Evolutionary conservation across 805 yeast genomes (phyloP).

Genomic region (Zygosaccharomyces bailii): DNA sequence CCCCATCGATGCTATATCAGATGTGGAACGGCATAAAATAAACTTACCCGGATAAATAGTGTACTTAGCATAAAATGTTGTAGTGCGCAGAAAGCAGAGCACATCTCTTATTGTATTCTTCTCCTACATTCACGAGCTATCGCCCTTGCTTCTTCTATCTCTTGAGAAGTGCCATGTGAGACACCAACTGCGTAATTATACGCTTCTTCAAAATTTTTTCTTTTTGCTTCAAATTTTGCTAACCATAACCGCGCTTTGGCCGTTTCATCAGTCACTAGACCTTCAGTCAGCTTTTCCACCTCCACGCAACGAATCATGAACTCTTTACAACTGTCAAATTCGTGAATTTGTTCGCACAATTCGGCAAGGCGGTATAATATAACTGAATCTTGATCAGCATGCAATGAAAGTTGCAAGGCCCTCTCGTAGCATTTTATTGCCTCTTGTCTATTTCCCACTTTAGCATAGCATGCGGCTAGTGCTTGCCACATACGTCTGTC

Average conservation of each 20-base stretch:
- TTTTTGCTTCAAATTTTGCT: slow-evolving; percentile 61
- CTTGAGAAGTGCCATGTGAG: slow-evolving; percentile 71
- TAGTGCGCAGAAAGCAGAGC: background rate
- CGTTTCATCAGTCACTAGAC: slow-evolving; percentile 61
- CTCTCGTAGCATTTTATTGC: slow-evolving; percentile 79
- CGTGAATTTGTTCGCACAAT: slow-evolving; percentile 56
- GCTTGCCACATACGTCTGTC: slow-evolving; percentile 98
- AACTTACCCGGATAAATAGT: background rate
- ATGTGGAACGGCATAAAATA: background rate
- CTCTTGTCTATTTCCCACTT: slow-evolving; percentile 63
- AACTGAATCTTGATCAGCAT: slow-evolving; percentile 52
- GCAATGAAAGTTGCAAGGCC: slow-evolving; percentile 54
- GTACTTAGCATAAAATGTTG: background rate
- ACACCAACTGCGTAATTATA: slow-evolving; percentile 69
- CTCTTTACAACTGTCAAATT: slow-evolving; percentile 49
- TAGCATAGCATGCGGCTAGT: slow-evolving; percentile 82
- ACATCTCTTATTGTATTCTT: slow-evolving; percentile 23
- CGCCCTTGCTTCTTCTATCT: slow-evolving; percentile 83
- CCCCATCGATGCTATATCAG: too few species aligned
- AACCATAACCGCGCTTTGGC: slow-evolving; percentile 84
- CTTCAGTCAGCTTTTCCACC: slow-evolving; percentile 57
- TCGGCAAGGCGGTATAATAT: slow-evolving; percentile 62
- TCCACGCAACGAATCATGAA: slow-evolving; percentile 62
- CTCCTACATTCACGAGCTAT: slow-evolving; percentile 75
- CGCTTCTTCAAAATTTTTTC: slow-evolving; percentile 61